Conservation (phyloP, 1,284 basidiomycete species). For the Ustilago crameri region DNA sequence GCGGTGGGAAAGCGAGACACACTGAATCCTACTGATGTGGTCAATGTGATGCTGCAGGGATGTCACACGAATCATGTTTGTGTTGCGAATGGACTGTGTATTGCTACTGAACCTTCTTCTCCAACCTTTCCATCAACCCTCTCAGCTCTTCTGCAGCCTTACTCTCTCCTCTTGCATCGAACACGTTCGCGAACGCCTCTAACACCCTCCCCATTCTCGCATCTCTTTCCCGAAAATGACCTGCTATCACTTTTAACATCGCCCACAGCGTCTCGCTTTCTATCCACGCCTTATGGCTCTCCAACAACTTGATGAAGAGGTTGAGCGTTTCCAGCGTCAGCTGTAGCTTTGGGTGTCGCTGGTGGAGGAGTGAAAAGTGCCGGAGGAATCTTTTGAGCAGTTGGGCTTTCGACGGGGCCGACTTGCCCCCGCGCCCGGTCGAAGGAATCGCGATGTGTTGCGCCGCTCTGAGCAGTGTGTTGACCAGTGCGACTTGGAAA, state of each 20-base stretch:
- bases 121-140: constrained; percentile 2
- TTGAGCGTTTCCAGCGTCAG: constrained; percentile 9
- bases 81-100: too few relatives aligned
- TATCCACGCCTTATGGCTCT: constrained; percentile 20
- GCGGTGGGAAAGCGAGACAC: too few relatives aligned
- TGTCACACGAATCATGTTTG: too few relatives aligned
- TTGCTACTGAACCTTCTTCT: too few relatives aligned
- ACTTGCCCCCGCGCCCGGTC: neutral
- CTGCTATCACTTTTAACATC: constrained; percentile 19
- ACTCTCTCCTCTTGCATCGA: constrained; percentile 15
- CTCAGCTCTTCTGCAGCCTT: constrained; percentile 9
- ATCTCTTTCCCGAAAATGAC: constrained; percentile 17
- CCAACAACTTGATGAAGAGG: constrained; percentile 27
- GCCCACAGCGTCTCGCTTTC: constrained; percentile 27
- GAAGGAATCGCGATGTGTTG: constrained; percentile 14
- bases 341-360: constrained; percentile 7
- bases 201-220: constrained; percentile 10
- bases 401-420: constrained; percentile 21
- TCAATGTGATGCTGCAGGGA: too few relatives aligned
- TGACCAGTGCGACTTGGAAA: constrained; percentile 8
- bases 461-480: constrained; percentile 23
- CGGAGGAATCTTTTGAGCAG: constrained; percentile 31
- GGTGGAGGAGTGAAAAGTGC: constrained; percentile 24
- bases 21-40: too few relatives aligned
- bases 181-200: constrained; percentile 24